phyloP scores from a whole-genome alignment of 2,329 filamentous ascomycete species.

The Akanthomyces dipterigenus region DNA sequence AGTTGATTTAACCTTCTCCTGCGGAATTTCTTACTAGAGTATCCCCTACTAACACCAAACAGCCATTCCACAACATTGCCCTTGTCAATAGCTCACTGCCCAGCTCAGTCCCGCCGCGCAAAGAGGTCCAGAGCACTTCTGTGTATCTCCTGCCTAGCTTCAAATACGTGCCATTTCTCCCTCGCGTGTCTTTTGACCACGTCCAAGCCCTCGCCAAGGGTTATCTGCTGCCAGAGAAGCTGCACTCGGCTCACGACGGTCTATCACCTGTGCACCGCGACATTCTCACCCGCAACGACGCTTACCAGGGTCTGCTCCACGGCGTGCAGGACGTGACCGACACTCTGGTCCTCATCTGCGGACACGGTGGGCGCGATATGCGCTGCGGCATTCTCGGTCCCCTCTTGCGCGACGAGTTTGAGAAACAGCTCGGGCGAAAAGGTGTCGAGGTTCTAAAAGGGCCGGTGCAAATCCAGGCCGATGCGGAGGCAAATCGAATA shows the following conservation, averaged over 20 bases:
- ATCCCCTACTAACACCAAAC: neutral
- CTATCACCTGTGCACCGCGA: constrained; percentile 53
- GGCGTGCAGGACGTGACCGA: constrained; percentile 58
- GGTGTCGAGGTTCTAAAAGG: constrained; percentile 44
- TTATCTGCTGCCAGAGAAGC: constrained; percentile 55
- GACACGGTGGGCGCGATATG: constrained; percentile 73
- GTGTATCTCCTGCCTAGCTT: constrained; percentile 79
- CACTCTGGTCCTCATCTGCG: constrained; percentile 77
- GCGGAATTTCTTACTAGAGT: fast-evolving
- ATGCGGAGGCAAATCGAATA: constrained; percentile 19
- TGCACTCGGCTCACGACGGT: constrained; percentile 55
- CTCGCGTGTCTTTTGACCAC: constrained; percentile 51
- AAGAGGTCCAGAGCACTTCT: constrained; percentile 48
- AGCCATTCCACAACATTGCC: constrained; percentile 81
- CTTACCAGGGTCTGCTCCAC: constrained; percentile 43
- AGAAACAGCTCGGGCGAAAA: constrained; percentile 43
- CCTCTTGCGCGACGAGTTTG: constrained; percentile 64
- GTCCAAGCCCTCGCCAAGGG: constrained; percentile 55
- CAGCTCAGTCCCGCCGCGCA: constrained; percentile 41
- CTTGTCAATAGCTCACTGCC: constrained; percentile 71
- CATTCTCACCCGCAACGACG: constrained; percentile 42
- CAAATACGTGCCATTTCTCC: constrained; percentile 68
- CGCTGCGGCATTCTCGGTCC: constrained; percentile 80
- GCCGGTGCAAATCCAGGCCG: constrained; percentile 33
- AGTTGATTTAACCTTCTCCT: constrained; percentile 23